Evolutionary conservation across 345 rosid genomes (phyloP).

Genomic region (Salix suchowensis): DNA sequence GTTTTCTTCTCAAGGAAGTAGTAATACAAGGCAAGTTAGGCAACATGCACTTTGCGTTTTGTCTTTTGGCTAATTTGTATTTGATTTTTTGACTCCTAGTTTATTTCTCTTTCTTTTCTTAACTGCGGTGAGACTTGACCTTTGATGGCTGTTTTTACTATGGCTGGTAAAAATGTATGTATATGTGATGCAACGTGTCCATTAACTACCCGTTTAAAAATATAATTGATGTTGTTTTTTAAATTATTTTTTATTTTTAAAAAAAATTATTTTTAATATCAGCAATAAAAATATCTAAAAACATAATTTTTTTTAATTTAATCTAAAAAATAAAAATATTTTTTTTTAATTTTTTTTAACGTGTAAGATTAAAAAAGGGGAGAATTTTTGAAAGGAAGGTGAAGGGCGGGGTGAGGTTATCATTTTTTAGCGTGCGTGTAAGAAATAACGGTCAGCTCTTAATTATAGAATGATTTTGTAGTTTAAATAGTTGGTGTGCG

Average conservation of each 20-base stretch:
- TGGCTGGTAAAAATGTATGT: neutral
- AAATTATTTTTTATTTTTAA: too few species aligned
- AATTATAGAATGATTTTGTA: neutral
- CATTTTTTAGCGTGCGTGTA: neutral
- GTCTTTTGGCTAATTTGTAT: neutral
- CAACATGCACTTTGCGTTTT: neutral
- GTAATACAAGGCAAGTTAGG: neutral
- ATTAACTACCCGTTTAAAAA: too few species aligned
- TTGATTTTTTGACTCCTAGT: neutral
- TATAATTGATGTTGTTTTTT: too few species aligned
- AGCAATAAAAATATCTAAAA: too few species aligned
- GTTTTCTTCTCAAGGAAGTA: neutral
- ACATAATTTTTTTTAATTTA: too few species aligned
- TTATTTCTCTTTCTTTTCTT: neutral
- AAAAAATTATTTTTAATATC: too few species aligned
- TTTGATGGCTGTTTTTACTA: neutral
- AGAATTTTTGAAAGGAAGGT: accelerated
- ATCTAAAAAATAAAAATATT: too few species aligned
- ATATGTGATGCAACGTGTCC: too few species aligned
- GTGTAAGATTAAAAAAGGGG: neutral
- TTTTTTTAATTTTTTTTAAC: too few species aligned
- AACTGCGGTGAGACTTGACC: neutral
- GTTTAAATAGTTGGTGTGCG: neutral
- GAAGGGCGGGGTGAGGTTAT: neutral
- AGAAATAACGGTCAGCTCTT: neutral